Evolutionary conservation across 805 yeast genomes (phyloP).

Genomic region (Barnettozyma salicaria): DNA sequence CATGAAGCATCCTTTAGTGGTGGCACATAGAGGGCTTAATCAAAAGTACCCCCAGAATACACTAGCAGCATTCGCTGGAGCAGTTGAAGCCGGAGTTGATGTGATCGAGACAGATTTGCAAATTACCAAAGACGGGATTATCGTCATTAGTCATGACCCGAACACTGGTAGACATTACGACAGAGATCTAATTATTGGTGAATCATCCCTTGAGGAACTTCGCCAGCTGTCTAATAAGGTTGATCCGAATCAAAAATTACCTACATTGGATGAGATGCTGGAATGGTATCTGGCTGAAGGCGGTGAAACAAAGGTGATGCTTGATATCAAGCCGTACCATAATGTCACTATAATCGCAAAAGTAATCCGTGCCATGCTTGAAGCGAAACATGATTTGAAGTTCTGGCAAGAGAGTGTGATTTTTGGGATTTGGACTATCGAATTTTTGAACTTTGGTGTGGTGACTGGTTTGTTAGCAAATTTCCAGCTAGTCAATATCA

Average conservation of each 20-base stretch:
- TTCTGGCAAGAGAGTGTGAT: slow-evolving; percentile 43
- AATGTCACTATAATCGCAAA: slow-evolving; percentile 37
- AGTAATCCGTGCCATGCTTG: slow-evolving; percentile 31
- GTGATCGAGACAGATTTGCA: slow-evolving; percentile 51
- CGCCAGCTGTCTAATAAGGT: slow-evolving; percentile 31
- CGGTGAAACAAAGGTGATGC: slow-evolving; percentile 31
- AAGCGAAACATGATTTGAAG: slow-evolving; percentile 32
- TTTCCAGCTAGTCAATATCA: slow-evolving; percentile 32
- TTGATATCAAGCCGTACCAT: slow-evolving; percentile 47
- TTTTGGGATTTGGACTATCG: slow-evolving; percentile 49
- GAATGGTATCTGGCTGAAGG: slow-evolving; percentile 31
- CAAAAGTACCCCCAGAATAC: slow-evolving; percentile 42
- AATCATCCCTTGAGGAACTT: slow-evolving; percentile 32
- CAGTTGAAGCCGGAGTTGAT: slow-evolving; percentile 37
- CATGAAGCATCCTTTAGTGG: not conserved
- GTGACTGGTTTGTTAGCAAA: slow-evolving; percentile 32
- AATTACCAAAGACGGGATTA: slow-evolving; percentile 44
- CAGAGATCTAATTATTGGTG: slow-evolving; percentile 31
- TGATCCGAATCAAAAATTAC: slow-evolving; percentile 32
- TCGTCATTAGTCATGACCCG: slow-evolving; percentile 51
- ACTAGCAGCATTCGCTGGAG: slow-evolving; percentile 39
- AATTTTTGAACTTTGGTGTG: slow-evolving; percentile 39
- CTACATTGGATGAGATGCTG: slow-evolving; percentile 37
- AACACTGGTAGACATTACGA: slow-evolving; percentile 45
- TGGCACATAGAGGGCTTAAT: slow-evolving; percentile 22